phyloP scores from a whole-genome alignment of 306 rosid genomes.

The Morella rubra region DNA sequence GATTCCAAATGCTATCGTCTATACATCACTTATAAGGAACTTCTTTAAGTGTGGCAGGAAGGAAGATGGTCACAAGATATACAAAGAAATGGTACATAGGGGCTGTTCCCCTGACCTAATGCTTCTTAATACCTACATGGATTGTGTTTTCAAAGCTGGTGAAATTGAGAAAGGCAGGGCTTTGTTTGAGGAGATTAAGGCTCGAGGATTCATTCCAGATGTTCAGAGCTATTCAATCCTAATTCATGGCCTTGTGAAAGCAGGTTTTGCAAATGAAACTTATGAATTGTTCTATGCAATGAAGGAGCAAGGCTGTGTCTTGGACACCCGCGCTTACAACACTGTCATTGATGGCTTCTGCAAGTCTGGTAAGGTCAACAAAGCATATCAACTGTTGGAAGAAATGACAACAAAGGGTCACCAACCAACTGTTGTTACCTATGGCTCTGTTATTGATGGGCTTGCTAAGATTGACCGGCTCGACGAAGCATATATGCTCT shows the following conservation, averaged over 20 bases:
- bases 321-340: slow-evolving; percentile 86
- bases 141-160: slow-evolving; percentile 84
- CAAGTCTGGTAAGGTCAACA: slow-evolving; percentile 84
- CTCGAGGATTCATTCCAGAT: slow-evolving; percentile 66
- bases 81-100: slow-evolving; percentile 71
- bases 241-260: slow-evolving; percentile 83
- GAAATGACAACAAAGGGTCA: slow-evolving; percentile 89
- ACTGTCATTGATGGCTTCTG: slow-evolving; percentile 82
- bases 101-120: slow-evolving; percentile 77
- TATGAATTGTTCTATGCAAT: slow-evolving; percentile 65
- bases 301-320: slow-evolving; percentile 83
- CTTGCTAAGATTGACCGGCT: slow-evolving; percentile 92
- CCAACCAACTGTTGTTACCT: slow-evolving; percentile 80
- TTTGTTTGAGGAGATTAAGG: slow-evolving; percentile 75
- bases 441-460: slow-evolving; percentile 89
- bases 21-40: slow-evolving; percentile 77
- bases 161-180: slow-evolving; percentile 81
- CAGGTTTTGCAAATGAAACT: slow-evolving; percentile 82
- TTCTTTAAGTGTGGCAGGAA: slow-evolving; percentile 87
- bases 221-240: slow-evolving; percentile 80
- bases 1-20: slow-evolving; percentile 63
- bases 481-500: slow-evolving; percentile 94
- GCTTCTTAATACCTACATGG: slow-evolving; percentile 93
- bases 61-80: slow-evolving; percentile 95
- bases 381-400: slow-evolving; percentile 87